phyloP scores from a whole-genome alignment of 1,284 basidiomycete genomes.

The Tylopilus sp. region DNA sequence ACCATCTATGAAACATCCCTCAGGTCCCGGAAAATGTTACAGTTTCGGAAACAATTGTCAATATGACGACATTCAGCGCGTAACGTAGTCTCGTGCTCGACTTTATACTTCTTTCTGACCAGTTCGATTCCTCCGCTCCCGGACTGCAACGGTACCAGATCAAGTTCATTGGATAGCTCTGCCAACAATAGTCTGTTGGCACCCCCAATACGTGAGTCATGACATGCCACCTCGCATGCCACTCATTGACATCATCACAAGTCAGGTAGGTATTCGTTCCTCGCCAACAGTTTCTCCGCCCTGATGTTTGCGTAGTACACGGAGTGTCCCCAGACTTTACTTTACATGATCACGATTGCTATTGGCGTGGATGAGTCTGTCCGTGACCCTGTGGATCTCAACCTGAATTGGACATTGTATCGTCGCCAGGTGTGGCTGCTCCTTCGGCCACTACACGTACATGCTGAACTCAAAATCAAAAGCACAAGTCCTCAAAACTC shows the following conservation, averaged over 20 bases:
- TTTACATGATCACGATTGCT: background rate
- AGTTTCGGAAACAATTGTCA: background rate
- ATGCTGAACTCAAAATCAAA: no score
- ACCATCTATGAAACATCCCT: background rate
- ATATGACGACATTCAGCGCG: background rate
- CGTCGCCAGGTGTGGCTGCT: no score
- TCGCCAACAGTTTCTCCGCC: no score
- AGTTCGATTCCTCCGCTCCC: no score
- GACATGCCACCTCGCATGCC: background rate
- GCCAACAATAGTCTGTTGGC: background rate
- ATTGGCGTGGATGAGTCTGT: background rate
- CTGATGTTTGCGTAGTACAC: background rate
- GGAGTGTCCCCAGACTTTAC: background rate
- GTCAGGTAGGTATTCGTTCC: background rate
- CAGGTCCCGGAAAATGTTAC: background rate
- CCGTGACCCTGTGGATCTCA: background rate
- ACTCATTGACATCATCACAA: no score
- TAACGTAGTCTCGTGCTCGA: background rate
- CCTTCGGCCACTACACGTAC: no score
- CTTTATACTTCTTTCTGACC: background rate
- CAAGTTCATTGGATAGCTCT: background rate
- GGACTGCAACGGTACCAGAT: background rate
- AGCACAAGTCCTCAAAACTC: no score
- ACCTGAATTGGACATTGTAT: no score
- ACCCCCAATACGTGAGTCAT: background rate